Evolutionary conservation across 1,139 yeast species (phyloP), one percentile per base, ranked within the genome.

Genomic region (Geotrichum carabidarum): DNA sequence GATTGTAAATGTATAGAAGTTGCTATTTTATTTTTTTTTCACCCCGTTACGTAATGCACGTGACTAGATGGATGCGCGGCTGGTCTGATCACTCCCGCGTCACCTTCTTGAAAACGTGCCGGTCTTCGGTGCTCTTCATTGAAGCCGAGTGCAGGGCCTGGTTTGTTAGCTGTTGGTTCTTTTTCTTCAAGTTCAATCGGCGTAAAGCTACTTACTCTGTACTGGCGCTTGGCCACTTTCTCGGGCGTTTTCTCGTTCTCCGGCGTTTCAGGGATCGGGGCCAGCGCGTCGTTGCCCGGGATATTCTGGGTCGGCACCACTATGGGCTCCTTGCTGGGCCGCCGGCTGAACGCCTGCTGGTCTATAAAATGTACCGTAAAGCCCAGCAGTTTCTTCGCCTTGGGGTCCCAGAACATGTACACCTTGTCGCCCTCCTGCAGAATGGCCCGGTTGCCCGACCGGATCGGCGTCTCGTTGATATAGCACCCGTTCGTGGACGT

Each of bases 401-500:
- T 71, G 31, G 71, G 77, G 67, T 87, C 95, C 57, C 78, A 74
- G 62, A 88, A 84, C 40, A 90, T 71, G 62, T 80, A 82, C 4
- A 90, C 68, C 27, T 71, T 72, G 65, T 89, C 96, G 0, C 84
- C 84, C 59, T 85, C 75, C 62, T 75, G 80, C 0, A 90, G 63
- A 58, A 80, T 77, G 0, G 78, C 78, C 61, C 87, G 87, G 38
- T 77, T 75, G 1, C 85, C 85, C 58, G 81, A 80, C 0, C 86
- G 86, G 44, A 90, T 65, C 48, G 74, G 75, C 12, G 70, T 68
- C 4, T 78, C 78, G 65, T 90, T 88, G 8, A 90, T 78, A 60
- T 75, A 80, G 65, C 96, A 87, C 1, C 87, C 84, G 67, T 90
- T 90, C 0, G 95, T 81, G 52, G 95, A 86, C 58, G 77, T 79